Evolutionary conservation across 176 grass and related monocot species (phyloP).

Genomic region (Eleusine indica): DNA sequence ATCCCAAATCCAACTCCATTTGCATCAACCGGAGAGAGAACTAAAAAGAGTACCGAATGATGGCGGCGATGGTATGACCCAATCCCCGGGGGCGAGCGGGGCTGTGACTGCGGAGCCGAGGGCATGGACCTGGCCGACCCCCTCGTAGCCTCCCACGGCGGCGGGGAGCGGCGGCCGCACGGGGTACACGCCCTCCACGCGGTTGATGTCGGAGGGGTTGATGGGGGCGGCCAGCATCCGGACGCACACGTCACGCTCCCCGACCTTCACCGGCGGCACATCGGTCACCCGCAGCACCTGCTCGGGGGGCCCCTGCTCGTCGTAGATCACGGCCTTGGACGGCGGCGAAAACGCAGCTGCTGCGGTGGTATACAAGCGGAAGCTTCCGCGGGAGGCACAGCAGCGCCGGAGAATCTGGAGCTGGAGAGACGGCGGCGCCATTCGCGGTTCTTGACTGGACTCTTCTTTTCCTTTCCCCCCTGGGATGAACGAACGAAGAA

Average conservation of each 20-base stretch:
- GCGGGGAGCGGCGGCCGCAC: conserved; percentile 69
- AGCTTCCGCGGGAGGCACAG: background rate
- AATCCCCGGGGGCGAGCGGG: conserved; percentile 65
- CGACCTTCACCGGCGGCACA: conserved; percentile 51
- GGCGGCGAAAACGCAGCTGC: conserved; percentile 42
- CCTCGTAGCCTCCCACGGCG: conserved; percentile 86
- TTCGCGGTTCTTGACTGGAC: background rate
- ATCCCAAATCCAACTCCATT: background rate
- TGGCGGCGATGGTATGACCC: conserved; percentile 87
- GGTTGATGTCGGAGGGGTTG: conserved; percentile 96
- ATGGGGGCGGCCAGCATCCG: conserved; percentile 90
- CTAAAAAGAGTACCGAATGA: conserved; percentile 56
- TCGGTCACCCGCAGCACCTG: conserved; percentile 58
- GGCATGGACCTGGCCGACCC: conserved; percentile 76
- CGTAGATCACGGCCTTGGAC: conserved; percentile 72
- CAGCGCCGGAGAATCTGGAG: conserved; percentile 30
- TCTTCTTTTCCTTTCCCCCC: background rate
- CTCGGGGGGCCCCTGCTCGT: conserved; percentile 72
- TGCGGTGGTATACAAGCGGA: conserved; percentile 34
- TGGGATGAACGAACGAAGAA: background rate
- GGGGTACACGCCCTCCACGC: conserved; percentile 92
- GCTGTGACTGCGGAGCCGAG: conserved; percentile 58
- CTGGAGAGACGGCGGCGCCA: conserved; percentile 28
- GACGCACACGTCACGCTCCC: conserved; percentile 75
- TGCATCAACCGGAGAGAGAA: background rate